Percentiles rank a stretch among this genome's conserved stretches.
Evolutionary conservation across 2,329 filamentous ascomycete genomes (phyloP).

Genomic region (Colletotrichum karsti): DNA sequence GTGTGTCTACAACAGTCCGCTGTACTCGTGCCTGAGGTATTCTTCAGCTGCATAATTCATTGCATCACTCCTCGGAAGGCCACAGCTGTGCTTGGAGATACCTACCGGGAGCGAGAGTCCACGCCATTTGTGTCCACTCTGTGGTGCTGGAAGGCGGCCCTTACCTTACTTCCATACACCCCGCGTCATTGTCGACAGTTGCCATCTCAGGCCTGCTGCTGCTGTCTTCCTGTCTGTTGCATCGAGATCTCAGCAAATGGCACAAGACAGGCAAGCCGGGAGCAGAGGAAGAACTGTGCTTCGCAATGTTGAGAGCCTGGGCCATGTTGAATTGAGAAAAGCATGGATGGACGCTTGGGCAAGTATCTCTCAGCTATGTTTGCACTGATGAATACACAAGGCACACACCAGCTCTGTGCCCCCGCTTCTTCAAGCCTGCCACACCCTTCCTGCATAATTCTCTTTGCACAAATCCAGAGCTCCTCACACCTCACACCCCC

Average conservation of each 20-base stretch:
- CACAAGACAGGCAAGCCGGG: not conserved
- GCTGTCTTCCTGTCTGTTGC: not conserved
- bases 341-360: no score
- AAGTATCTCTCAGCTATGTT: slow-evolving; percentile 9
- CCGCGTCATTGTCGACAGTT: slow-evolving; percentile 12
- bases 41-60: slow-evolving; percentile 17
- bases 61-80: slow-evolving; percentile 15
- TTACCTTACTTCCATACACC: not conserved
- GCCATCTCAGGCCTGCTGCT: not conserved
- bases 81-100: not conserved
- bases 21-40: slow-evolving; percentile 26
- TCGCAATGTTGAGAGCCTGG: not conserved
- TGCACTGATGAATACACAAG: not conserved
- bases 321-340: no score
- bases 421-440: not conserved
- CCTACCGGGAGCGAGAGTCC: not conserved
- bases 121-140: slow-evolving; percentile 11
- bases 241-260: slow-evolving; percentile 2
- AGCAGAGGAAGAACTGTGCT: not conserved
- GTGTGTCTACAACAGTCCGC: not conserved
- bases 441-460: not conserved
- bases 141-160: not conserved
- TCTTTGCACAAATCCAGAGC: not conserved
- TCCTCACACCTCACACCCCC: not conserved
- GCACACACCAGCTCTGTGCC: not conserved